phyloP scores from a whole-genome alignment of 352 stramenopile genomes.

The Phytophthora cryptogea region DNA sequence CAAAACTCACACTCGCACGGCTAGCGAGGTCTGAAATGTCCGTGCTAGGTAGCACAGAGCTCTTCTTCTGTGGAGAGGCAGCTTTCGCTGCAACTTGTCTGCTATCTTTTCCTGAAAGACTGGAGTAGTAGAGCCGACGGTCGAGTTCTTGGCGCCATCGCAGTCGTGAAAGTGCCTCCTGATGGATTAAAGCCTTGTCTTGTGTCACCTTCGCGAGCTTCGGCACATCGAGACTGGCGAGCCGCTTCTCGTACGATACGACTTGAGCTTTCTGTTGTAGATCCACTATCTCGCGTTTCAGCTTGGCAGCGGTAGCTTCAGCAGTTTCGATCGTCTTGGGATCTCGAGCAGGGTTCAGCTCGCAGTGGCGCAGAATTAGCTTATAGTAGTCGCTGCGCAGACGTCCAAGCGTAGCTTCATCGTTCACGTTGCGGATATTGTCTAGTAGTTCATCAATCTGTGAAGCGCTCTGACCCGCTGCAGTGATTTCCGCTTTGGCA shows the following conservation, averaged over 20 bases:
- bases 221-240: constrained; percentile 61
- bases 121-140: constrained; percentile 49
- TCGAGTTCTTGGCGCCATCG: constrained; percentile 73
- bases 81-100: neutral
- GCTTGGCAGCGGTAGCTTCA: constrained; percentile 59
- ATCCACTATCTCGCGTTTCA: constrained; percentile 71
- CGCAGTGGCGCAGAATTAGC: constrained; percentile 76
- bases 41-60: neutral
- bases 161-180: constrained; percentile 60
- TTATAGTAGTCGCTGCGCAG: constrained; percentile 86
- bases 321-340: constrained; percentile 78
- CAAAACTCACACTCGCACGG: constrained; percentile 3
- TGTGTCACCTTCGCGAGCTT: constrained; percentile 70
- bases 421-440: constrained; percentile 59
- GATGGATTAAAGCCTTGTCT: constrained; percentile 71
- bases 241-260: constrained; percentile 66
- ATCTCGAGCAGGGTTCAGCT: constrained; percentile 75
- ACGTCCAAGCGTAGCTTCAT: constrained; percentile 63
- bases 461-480: constrained; percentile 50
- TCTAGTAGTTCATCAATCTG: constrained; percentile 68
- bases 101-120: constrained; percentile 28
- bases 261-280: constrained; percentile 76
- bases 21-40: neutral
- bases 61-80: constrained; percentile 20
- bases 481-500: constrained; percentile 44